Conservation (phyloP, 163 green algal genomes). For the Chlamydomonas reinhardtii region DNA sequence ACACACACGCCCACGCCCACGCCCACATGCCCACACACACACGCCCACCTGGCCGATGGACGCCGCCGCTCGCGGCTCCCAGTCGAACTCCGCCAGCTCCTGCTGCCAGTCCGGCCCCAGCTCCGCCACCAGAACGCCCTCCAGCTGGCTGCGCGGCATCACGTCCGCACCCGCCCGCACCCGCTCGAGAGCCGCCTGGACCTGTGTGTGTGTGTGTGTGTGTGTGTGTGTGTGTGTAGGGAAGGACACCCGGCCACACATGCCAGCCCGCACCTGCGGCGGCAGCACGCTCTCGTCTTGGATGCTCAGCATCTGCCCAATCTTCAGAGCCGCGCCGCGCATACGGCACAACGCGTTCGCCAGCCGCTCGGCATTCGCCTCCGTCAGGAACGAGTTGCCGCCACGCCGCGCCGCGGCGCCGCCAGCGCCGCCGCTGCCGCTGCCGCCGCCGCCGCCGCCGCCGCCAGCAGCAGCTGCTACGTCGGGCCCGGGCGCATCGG, state of each 20-base stretch:
- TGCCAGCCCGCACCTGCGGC: conserved; percentile 51
- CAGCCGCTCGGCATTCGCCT: conserved; percentile 88
- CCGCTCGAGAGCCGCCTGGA: conserved; percentile 87
- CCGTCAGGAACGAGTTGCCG: conserved; percentile 54
- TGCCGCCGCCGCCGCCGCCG: neutral
- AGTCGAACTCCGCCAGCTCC: conserved; percentile 85
- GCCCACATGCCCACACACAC: conserved; percentile 27
- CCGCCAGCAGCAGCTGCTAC: neutral
- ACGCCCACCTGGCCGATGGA: conserved; percentile 89
- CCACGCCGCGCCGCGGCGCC: neutral
- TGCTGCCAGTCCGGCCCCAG: conserved; percentile 76
- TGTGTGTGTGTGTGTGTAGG: neutral
- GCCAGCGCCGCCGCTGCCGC: neutral
- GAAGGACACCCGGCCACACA: neutral
- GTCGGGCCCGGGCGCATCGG: neutral
- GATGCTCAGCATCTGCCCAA: conserved; percentile 98
- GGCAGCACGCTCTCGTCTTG: conserved; percentile 94
- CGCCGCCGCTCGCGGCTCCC: conserved; percentile 88
- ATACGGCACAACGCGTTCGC: conserved; percentile 91
- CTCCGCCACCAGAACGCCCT: conserved; percentile 81
- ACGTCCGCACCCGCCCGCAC: conserved; percentile 93
- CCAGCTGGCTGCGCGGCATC: conserved; percentile 94
- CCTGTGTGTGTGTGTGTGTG: conserved; percentile 40
- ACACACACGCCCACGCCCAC: no score
- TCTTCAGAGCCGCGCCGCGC: conserved; percentile 95